Conservation (phyloP, 305 asterid genomes). For the Fraxinus ornus region DNA sequence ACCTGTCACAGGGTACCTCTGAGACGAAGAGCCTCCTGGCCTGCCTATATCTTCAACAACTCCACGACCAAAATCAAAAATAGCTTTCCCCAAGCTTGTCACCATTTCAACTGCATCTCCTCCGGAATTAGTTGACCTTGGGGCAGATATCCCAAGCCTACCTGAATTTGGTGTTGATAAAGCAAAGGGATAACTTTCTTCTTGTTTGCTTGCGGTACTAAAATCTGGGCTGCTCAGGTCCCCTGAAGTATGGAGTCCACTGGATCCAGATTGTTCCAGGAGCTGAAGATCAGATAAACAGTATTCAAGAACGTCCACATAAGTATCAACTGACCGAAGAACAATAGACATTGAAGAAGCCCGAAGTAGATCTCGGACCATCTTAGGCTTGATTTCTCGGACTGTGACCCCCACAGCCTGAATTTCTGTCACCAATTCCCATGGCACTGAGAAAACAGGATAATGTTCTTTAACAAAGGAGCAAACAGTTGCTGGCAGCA, state of each 20-base stretch:
- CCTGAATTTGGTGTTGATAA: constrained; percentile 41
- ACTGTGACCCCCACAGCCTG: constrained; percentile 78
- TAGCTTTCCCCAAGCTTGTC: constrained; percentile 86
- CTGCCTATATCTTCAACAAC: constrained; percentile 95
- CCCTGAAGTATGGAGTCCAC: constrained; percentile 33
- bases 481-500: constrained; percentile 87
- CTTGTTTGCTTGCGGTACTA: constrained; percentile 34
- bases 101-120: constrained; percentile 94
- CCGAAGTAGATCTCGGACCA: constrained; percentile 92
- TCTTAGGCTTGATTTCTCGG: constrained; percentile 87
- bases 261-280: constrained; percentile 41
- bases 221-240: constrained; percentile 41
- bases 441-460: constrained; percentile 96
- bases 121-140: constrained; percentile 63
- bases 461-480: constrained; percentile 93
- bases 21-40: constrained; percentile 63
- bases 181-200: constrained; percentile 36
- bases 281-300: constrained; percentile 85
- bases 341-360: constrained; percentile 60
- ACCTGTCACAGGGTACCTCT: constrained; percentile 50
- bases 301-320: constrained; percentile 86
- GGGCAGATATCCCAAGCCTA: constrained; percentile 40
- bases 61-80: constrained; percentile 88
- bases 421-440: constrained; percentile 92
- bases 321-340: constrained; percentile 71